phyloP scores from a whole-genome alignment of 306 rosid species.

The Gleditsia sinensis region DNA sequence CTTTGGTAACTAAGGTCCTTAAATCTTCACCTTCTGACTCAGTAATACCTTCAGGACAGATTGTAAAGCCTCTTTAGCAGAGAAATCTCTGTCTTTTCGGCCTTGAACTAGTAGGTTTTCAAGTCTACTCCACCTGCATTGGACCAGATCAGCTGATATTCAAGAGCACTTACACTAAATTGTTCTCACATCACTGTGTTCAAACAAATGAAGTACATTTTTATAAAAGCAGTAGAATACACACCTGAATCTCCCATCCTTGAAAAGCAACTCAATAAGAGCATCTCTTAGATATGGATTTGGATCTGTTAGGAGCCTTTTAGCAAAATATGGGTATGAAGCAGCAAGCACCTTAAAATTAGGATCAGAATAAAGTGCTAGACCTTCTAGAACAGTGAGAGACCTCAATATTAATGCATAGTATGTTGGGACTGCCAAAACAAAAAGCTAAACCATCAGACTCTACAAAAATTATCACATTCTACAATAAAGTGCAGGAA shows the following conservation, averaged over 20 bases:
- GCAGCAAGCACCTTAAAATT: slow-evolving; percentile 98
- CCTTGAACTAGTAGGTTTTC: slow-evolving; percentile 90
- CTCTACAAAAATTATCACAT: slow-evolving; percentile 38
- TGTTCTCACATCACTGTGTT: slow-evolving; percentile 28
- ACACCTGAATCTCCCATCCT: slow-evolving; percentile 89
- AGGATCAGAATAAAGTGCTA: slow-evolving; percentile 94
- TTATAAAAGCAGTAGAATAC: slow-evolving; percentile 34
- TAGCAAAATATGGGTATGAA: slow-evolving; percentile 95
- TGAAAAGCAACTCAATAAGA: slow-evolving; percentile 87
- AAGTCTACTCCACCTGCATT: slow-evolving; percentile 88
- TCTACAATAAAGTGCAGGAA: slow-evolving; percentile 30
- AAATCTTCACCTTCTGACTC: slow-evolving; percentile 83
- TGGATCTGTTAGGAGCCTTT: slow-evolving; percentile 96
- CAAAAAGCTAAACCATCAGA: slow-evolving; percentile 38
- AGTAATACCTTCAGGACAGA: slow-evolving; percentile 83
- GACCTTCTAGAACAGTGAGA: slow-evolving; percentile 92
- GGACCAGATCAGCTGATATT: slow-evolving; percentile 38
- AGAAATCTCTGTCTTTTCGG: slow-evolving; percentile 82
- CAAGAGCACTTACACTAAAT: slow-evolving; percentile 32
- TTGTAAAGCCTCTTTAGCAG: slow-evolving; percentile 88
- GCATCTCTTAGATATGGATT: slow-evolving; percentile 98
- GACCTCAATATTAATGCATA: slow-evolving; percentile 93
- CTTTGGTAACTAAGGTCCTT: slow-evolving; percentile 75
- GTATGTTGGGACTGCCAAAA: slow-evolving; percentile 85
- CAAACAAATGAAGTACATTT: slow-evolving; percentile 1